A percentile compares a stretch with the other conserved stretches of the same genome.
These are phyloP conservation scores for Leccinum incarnatum DNA, from an alignment of 768 basidiomycete species.

Conservation along the genomic window DNA sequence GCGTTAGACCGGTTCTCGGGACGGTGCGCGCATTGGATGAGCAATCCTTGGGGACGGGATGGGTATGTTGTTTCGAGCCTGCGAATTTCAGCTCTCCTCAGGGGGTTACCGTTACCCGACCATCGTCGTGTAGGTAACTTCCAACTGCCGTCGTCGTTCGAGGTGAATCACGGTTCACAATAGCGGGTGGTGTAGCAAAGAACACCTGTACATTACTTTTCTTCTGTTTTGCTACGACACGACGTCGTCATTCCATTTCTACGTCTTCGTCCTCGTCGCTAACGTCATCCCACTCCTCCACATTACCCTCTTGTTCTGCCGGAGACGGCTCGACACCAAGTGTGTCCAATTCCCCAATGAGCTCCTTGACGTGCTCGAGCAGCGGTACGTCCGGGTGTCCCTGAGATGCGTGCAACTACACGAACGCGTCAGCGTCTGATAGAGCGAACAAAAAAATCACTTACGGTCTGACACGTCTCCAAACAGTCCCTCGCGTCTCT, in stretches of 20 bases:
- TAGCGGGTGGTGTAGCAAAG: no score
- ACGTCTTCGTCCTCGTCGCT: conserved; percentile 48
- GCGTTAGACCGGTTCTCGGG: no score
- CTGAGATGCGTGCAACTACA: conserved; percentile 66
- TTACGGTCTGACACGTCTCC: conserved; percentile 76
- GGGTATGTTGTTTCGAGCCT: no score
- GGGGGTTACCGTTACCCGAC: no score
- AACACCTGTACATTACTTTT: no score
- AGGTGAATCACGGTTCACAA: no score
- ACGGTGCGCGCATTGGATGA: no score
- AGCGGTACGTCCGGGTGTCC: conserved; percentile 75
- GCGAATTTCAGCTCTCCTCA: no score
- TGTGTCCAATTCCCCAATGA: conserved; percentile 64
- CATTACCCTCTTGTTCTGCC: conserved; percentile 44
- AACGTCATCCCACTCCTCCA: conserved; percentile 56
- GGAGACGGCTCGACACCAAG: conserved; percentile 65
- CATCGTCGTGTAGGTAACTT: no score
- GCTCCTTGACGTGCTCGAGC: conserved; percentile 70
- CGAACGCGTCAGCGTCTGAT: background rate
- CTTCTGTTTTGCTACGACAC: no score
- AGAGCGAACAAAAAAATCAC: conserved; percentile 13
- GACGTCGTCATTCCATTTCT: conserved; percentile 45
- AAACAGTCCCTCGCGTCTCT: conserved; percentile 72
- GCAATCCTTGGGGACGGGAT: no score
- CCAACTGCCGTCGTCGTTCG: no score